phyloP scores from a whole-genome alignment of 2,329 filamentous ascomycete species.

The Leptographium wingfieldii region DNA sequence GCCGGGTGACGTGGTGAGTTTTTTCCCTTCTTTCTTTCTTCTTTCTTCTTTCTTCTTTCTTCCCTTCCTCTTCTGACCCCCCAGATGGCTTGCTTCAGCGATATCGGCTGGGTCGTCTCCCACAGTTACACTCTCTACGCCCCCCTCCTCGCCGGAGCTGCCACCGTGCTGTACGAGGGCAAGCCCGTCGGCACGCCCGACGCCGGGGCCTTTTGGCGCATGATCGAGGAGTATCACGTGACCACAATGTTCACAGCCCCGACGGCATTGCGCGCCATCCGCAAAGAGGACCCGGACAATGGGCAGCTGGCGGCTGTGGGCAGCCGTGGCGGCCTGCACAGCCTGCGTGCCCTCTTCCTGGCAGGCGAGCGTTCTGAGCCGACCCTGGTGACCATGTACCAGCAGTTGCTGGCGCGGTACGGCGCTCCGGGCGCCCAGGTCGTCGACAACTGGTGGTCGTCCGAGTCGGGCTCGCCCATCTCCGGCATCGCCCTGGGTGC shows the following conservation, averaged over 20 bases:
- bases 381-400: slow-evolving; percentile 69
- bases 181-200: slow-evolving; percentile 86
- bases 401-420: slow-evolving; percentile 55
- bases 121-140: slow-evolving; percentile 74
- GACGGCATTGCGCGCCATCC: slow-evolving; percentile 75
- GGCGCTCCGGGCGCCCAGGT: slow-evolving; percentile 49
- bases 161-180: slow-evolving; percentile 85
- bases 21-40: not conserved
- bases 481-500: slow-evolving; percentile 44
- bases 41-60: not conserved
- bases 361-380: slow-evolving; percentile 86
- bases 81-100: slow-evolving; percentile 31
- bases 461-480: slow-evolving; percentile 45
- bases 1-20: slow-evolving; percentile 56
- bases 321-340: slow-evolving; percentile 54
- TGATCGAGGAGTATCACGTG: slow-evolving; percentile 74
- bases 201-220: slow-evolving; percentile 77
- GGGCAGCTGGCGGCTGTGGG: slow-evolving; percentile 50
- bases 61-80: not conserved
- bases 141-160: slow-evolving; percentile 71
- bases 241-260: slow-evolving; percentile 79
- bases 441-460: slow-evolving; percentile 51
- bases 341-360: slow-evolving; percentile 64
- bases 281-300: slow-evolving; percentile 72
- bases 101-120: slow-evolving; percentile 88